phyloP scores from a whole-genome alignment of 1,284 basidiomycete genomes.

The Microbotryum lychnidis-dioicae region DNA sequence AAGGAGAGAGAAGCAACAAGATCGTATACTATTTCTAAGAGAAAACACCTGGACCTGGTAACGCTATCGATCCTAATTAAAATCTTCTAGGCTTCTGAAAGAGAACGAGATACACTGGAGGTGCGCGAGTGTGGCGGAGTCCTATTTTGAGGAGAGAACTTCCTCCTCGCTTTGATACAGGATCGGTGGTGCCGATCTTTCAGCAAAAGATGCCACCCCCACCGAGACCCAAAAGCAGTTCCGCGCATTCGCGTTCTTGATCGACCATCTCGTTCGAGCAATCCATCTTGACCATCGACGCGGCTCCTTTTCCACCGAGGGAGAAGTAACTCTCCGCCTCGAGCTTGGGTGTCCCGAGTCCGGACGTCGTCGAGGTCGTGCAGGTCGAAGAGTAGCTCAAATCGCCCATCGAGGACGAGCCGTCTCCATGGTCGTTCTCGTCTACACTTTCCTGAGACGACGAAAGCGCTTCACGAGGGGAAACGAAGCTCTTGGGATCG shows the following conservation, averaged over 20 bases:
- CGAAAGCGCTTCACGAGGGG: not conserved
- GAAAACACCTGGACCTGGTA: not conserved
- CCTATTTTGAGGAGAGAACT: too few relatives aligned
- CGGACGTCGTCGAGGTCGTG: constrained; percentile 19
- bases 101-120: too few relatives aligned
- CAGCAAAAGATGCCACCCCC: not conserved
- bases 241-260: constrained; percentile 29
- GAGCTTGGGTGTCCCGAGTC: not conserved
- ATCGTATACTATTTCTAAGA: not conserved
- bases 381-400: constrained; percentile 24
- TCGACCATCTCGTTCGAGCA: constrained; percentile 1
- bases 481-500: not conserved
- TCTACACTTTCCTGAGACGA: not conserved
- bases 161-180: too few relatives aligned
- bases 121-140: too few relatives aligned
- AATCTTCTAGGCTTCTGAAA: not conserved
- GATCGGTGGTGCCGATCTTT: too few relatives aligned
- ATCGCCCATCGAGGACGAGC: constrained; percentile 12
- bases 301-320: not conserved
- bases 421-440: constrained; percentile 1
- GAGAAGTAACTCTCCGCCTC: constrained; percentile 5
- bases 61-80: not conserved
- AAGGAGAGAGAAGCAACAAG: not conserved
- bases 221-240: constrained; percentile 26
- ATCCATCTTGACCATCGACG: not conserved